These are phyloP conservation scores for Cercospora sp. DNA, from an alignment of 2,329 filamentous ascomycete genomes.

Conservation along the genomic window DNA sequence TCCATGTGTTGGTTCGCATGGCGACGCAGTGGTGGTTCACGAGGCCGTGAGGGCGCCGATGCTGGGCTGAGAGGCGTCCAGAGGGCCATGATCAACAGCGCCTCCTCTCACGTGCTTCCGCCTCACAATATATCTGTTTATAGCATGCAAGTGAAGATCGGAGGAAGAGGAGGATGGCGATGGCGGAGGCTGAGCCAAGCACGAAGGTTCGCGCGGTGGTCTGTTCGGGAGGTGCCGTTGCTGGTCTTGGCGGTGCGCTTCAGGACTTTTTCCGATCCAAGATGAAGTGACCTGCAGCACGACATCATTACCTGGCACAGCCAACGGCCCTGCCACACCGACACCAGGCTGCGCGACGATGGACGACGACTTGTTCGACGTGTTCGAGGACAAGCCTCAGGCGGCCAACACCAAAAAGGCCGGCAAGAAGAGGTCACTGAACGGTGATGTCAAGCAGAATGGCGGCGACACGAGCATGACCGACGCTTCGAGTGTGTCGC, in stretches of 20 bases:
- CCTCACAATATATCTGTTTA: slow-evolving; percentile 8
- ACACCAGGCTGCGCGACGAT: slow-evolving; percentile 6
- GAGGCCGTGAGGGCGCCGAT: slow-evolving; percentile 1
- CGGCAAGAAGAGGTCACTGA: slow-evolving; percentile 83
- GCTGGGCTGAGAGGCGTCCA: slow-evolving; percentile 13
- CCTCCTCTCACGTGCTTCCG: slow-evolving; percentile 12
- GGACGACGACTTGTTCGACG: slow-evolving; percentile 38
- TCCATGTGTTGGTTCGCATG: slow-evolving; percentile 4
- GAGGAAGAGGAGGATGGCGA: slow-evolving; percentile 2
- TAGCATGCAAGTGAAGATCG: slow-evolving; percentile 3
- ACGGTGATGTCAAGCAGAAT: slow-evolving; percentile 68
- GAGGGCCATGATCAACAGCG: background rate
- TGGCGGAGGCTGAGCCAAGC: slow-evolving; percentile 7
- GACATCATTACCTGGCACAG: slow-evolving; percentile 1
- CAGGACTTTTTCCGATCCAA: background rate
- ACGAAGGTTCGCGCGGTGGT: background rate
- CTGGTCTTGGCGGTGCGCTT: background rate
- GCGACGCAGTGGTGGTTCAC: background rate
- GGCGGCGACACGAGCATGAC: slow-evolving; percentile 49
- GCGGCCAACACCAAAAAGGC: slow-evolving; percentile 29
- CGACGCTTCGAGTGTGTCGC: slow-evolving; percentile 40
- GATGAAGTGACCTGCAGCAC: background rate
- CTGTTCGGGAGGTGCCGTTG: background rate
- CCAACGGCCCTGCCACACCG: background rate
- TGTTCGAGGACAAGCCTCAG: slow-evolving; percentile 37